Percentiles rank a stretch among this genome's conserved stretches.
These are phyloP conservation scores for Neopestalotiopsis rosae DNA, from an alignment of 2,329 filamentous ascomycete species.

Conservation along the genomic window DNA sequence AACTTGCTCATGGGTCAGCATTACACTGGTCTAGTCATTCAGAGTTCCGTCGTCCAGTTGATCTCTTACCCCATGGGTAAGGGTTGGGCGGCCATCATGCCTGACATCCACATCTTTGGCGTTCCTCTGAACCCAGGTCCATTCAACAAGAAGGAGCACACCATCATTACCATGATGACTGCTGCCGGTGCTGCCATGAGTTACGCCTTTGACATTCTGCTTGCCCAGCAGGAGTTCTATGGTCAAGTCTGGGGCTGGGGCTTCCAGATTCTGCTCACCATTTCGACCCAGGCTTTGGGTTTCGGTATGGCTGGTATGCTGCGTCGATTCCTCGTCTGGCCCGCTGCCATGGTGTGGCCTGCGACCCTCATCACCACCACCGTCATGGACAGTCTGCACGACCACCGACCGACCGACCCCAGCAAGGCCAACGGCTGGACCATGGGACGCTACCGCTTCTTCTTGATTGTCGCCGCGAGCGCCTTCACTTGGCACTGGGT, in stretches of 20 bases:
- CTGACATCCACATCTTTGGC: constrained; percentile 26
- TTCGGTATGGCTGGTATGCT: constrained; percentile 67
- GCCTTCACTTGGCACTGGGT: constrained; percentile 67
- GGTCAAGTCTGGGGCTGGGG: constrained; percentile 59
- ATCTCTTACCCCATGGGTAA: constrained; percentile 29
- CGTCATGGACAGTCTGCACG: constrained; percentile 69
- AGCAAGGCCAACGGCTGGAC: constrained; percentile 60
- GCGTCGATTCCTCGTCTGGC: constrained; percentile 64
- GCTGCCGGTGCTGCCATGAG: constrained; percentile 35
- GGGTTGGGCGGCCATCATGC: constrained; percentile 39
- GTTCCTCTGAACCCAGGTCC: constrained; percentile 43
- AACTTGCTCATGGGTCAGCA: constrained; percentile 53
- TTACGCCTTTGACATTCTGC: constrained; percentile 42
- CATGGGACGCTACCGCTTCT: constrained; percentile 62
- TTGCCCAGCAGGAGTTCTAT: constrained; percentile 53
- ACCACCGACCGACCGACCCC: constrained; percentile 59
- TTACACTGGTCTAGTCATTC: constrained; percentile 13
- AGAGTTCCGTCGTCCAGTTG: constrained; percentile 15
- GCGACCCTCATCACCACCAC: constrained; percentile 63
- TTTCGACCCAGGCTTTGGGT: constrained; percentile 67
- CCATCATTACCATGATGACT: constrained; percentile 54
- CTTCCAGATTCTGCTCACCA: constrained; percentile 64
- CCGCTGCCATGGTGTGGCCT: constrained; percentile 70
- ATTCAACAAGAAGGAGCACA: constrained; percentile 54
- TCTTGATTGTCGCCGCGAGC: constrained; percentile 54